Conservation (phyloP, 352 stramenopile species). For the Blastocystis sp. region DNA sequence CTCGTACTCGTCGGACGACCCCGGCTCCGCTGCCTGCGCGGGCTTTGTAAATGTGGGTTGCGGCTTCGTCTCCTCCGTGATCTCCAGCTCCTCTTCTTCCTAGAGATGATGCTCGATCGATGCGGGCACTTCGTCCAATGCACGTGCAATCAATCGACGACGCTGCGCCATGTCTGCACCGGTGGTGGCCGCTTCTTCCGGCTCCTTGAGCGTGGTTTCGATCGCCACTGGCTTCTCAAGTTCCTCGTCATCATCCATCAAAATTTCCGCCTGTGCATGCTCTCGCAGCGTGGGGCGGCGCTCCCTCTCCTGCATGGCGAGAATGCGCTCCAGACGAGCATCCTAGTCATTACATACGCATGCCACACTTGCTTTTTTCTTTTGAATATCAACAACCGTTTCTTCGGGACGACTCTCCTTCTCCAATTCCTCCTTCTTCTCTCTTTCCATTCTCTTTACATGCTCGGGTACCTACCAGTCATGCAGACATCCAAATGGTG, state of each 20-base stretch:
- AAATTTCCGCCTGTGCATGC: slow-evolving; percentile 11
- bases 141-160: slow-evolving; percentile 40
- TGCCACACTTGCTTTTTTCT: slow-evolving; percentile 41
- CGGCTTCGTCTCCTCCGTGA: slow-evolving; percentile 20
- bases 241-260: slow-evolving; percentile 42
- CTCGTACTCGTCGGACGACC: slow-evolving; percentile 9
- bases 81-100: slow-evolving; percentile 17
- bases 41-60: neutral
- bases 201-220: neutral
- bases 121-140: neutral
- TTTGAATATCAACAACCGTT: slow-evolving; percentile 5
- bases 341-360: slow-evolving; percentile 6
- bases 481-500: neutral
- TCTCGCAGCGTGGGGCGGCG: neutral
- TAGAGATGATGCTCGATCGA: neutral
- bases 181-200: neutral
- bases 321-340: slow-evolving; percentile 46
- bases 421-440: slow-evolving; percentile 23
- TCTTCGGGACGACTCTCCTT: neutral
- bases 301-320: slow-evolving; percentile 5
- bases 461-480: slow-evolving; percentile 23
- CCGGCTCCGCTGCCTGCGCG: neutral
- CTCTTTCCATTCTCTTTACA: slow-evolving; percentile 33
- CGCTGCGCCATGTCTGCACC: neutral
- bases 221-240: neutral